phyloP scores from a whole-genome alignment of 306 rosid species.

The Luffa aegyptiaca region DNA sequence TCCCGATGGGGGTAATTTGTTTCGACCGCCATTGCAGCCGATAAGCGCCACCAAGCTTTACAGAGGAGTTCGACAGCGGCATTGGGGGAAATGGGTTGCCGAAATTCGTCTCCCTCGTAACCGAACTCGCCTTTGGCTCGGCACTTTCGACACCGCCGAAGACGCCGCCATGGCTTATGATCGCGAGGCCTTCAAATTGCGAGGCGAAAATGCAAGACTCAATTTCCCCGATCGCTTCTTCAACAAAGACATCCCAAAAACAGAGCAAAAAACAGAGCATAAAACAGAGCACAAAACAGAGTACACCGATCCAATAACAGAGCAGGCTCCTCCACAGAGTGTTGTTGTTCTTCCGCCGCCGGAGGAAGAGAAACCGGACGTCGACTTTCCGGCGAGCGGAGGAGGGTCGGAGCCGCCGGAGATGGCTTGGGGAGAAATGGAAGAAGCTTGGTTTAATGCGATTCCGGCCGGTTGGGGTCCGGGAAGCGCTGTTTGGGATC shows the following conservation, averaged over 20 bases:
- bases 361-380: conserved; percentile 28
- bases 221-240: conserved; percentile 76
- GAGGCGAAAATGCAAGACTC: conserved; percentile 93
- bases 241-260: conserved; percentile 29
- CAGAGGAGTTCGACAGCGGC: conserved; percentile 94
- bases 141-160: conserved; percentile 95
- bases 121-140: conserved; percentile 90
- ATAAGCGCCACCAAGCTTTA: conserved; percentile 66
- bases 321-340: background rate
- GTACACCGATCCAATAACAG: conserved; percentile 1
- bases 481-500: conserved; percentile 90
- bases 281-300: background rate
- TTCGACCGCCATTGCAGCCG: conserved; percentile 51
- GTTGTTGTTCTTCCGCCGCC: conserved; percentile 1
- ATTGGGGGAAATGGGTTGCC: conserved; percentile 99
- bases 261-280: background rate
- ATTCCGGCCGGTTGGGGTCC: conserved; percentile 92
- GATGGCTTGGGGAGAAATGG: conserved; percentile 81
- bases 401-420: conserved; percentile 40
- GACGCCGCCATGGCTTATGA: conserved; percentile 98
- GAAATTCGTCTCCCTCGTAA: conserved; percentile 90
- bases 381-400: conserved; percentile 26
- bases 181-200: conserved; percentile 76
- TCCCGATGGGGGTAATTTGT: background rate
- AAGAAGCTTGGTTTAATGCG: conserved; percentile 66